A percentile compares a stretch with the other conserved stretches of the same genome.
Conservation (phyloP, 257 asterid genomes). For the Scutellaria barbata region DNA sequence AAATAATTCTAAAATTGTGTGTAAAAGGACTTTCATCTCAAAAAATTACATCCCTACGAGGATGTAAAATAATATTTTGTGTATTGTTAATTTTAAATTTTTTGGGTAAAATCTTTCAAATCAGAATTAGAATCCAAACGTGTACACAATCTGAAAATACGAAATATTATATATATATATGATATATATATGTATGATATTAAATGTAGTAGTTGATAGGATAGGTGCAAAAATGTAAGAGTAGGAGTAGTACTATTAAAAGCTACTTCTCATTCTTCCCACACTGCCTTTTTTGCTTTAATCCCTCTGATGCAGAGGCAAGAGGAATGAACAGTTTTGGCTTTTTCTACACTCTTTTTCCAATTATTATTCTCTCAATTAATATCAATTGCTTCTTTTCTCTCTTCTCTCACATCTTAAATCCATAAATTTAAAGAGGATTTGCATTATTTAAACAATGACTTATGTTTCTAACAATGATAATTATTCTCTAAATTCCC, state of each 20-base stretch:
- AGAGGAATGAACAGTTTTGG: constrained; percentile 27
- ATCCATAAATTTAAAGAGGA: too few relatives aligned
- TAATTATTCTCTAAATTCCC: too few relatives aligned
- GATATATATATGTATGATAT: not conserved
- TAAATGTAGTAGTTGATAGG: not conserved
- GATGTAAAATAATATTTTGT: too few relatives aligned
- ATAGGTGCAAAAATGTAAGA: not conserved
- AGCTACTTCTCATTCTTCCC: constrained; percentile 12
- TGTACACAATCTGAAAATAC: too few relatives aligned
- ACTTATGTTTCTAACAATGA: too few relatives aligned
- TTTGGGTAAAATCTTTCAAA: too few relatives aligned
- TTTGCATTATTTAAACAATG: too few relatives aligned
- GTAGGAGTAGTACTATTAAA: not conserved
- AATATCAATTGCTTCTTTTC: not conserved
- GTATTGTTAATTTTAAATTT: too few relatives aligned
- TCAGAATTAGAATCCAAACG: not conserved
- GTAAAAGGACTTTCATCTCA: too few relatives aligned
- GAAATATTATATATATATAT: too few relatives aligned
- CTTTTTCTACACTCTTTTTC: constrained; percentile 14
- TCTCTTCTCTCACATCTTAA: not conserved
- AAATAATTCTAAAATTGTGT: too few relatives aligned
- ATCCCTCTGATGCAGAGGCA: not conserved
- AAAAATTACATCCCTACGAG: too few relatives aligned
- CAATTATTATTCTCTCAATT: constrained; percentile 21
- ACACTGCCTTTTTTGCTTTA: constrained; percentile 12